A percentile compares a stretch with the other conserved stretches of the same genome.
phyloP scores from a whole-genome alignment of 148 eudicot genomes.

The Limonium bicolor region DNA sequence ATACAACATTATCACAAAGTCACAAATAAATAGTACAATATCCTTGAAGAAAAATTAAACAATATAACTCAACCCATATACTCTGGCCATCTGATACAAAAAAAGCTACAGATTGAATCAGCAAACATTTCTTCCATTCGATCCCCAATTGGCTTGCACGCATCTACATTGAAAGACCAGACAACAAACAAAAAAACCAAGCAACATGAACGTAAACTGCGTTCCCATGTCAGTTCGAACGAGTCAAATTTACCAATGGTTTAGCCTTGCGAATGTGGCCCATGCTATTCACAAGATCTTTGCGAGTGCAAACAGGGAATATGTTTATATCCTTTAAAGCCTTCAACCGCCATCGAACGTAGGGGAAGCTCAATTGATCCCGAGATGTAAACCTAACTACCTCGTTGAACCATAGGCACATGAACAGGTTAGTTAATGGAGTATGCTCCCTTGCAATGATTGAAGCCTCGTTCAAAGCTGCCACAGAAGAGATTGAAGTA shows the following conservation, averaged over 20 bases:
- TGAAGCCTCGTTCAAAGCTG: constrained; percentile 92
- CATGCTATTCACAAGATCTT: constrained; percentile 98
- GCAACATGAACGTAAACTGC: too few species aligned
- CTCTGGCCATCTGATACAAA: too few species aligned
- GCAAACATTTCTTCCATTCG: too few species aligned
- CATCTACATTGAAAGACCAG: too few species aligned
- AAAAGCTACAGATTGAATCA: too few species aligned
- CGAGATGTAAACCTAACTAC: constrained; percentile 97
- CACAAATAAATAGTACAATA: too few species aligned
- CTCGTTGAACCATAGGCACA: constrained; percentile 96
- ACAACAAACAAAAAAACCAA: too few species aligned
- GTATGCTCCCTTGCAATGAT: constrained; percentile 80
- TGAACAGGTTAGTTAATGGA: constrained; percentile 64
- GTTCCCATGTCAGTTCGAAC: not conserved
- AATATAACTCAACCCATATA: too few species aligned
- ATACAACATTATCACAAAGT: too few species aligned
- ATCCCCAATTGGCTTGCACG: too few species aligned
- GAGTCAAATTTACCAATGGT: constrained; percentile 27
- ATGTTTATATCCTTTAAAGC: constrained; percentile 52
- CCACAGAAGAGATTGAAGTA: too few species aligned
- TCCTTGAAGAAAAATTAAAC: too few species aligned
- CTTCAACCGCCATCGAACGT: constrained; percentile 72
- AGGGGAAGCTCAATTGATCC: constrained; percentile 93
- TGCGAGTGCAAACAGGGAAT: constrained; percentile 92
- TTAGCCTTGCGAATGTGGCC: constrained; percentile 91